Conservation (phyloP, 768 basidiomycete genomes). For the Phylloporus sp. region DNA sequence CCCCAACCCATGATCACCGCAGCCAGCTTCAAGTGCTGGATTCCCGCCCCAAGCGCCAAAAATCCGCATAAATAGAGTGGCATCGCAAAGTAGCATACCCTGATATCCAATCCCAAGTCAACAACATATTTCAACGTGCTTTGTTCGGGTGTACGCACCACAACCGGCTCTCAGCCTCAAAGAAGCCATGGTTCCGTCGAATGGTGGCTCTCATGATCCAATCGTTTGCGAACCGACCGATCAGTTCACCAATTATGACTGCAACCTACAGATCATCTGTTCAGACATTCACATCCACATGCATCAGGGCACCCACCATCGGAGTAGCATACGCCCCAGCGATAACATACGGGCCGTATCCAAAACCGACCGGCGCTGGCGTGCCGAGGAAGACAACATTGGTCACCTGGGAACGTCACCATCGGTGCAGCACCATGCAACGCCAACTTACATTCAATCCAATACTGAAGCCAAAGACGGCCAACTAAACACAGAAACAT, state of each 20-base stretch:
- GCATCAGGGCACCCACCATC: constrained; percentile 30
- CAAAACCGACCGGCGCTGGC: constrained; percentile 45
- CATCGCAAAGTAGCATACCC: constrained; percentile 38
- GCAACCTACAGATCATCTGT: constrained; percentile 34
- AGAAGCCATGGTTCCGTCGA: constrained; percentile 46
- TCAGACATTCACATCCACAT: background rate
- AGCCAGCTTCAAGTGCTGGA: constrained; percentile 29
- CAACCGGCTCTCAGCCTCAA: constrained; percentile 47
- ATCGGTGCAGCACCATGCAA: background rate
- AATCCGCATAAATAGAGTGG: constrained; percentile 42
- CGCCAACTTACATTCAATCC: constrained; percentile 38
- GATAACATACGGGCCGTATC: constrained; percentile 37
- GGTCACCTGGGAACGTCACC: constrained; percentile 38
- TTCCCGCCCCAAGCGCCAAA: constrained; percentile 37
- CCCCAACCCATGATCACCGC: constrained; percentile 43
- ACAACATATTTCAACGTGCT: no score
- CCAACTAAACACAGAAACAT: constrained; percentile 24
- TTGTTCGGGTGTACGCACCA: constrained; percentile 27
- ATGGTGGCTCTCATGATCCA: constrained; percentile 42
- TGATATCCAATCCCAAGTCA: constrained; percentile 2
- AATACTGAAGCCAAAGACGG: constrained; percentile 47
- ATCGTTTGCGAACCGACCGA: constrained; percentile 51
- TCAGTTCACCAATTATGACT: constrained; percentile 47
- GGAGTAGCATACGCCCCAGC: constrained; percentile 45
- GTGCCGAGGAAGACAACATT: constrained; percentile 52